Base-by-base conservation (phyloP, 257 asterid genomes). In the Przewalskia tangutica region DNA sequence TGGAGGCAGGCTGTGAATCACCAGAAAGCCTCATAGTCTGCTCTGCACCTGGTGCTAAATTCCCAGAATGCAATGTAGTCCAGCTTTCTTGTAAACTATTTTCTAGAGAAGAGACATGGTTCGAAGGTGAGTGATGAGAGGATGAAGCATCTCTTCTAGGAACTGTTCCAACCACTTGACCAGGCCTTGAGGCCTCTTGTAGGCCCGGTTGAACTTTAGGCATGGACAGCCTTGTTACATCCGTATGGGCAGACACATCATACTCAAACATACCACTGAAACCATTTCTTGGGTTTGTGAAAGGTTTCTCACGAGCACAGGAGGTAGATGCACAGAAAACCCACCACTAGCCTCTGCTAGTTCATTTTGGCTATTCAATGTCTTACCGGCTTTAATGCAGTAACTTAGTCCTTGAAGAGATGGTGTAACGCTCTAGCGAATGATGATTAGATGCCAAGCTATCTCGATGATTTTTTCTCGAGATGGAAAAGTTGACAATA, bases 381-480 rank as follows among this genome's bases (percentile, higher is more conserved):
- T 89, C 84, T 88, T 83, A 62, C 86, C 91, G n/a, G 97, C 91
- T 82, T 94, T 97, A 17, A 80, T 2, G 83, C 77, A 68, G 93
- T n/a, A 63, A 18, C 81, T 88, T 48, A 82, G 59, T 40, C 83
- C 91, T 27, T 94, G 67, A 14, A 84, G 18, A 6, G 89, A 78
- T 14, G 91, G 87, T 18, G 86, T 82, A 34, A 84, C 48, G 63
- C 86, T 53, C 86, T 89, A 85, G 73, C 84, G 90, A 65, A 65
- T 83, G 86, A 76, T 80, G 80, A 67, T 85, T 88, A 17, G 67
- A 80, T 50, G 84, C 85, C 17, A 85, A 42, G 80, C 85, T 88
- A 51, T 64, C 87, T 8, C n/a, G 86, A 79, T 17, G 86, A 71
- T 79, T 80, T 91, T 80, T 85, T 88, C 77, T 91, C n/a, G 91